phyloP scores from a whole-genome alignment of 306 rosid species.

The Vigna unguiculata region DNA sequence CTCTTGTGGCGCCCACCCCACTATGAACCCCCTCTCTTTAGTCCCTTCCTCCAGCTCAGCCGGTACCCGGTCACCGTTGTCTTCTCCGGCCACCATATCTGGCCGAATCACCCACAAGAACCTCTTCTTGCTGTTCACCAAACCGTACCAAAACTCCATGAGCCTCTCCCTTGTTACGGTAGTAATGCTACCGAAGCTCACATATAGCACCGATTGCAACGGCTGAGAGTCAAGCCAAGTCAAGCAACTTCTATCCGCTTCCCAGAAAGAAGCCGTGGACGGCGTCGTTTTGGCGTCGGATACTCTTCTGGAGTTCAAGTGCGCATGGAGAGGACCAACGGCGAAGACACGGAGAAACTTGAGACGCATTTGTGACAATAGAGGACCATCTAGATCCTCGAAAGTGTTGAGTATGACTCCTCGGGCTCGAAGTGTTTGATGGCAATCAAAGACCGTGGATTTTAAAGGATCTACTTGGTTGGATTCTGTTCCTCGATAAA shows the following conservation, averaged over 20 bases:
- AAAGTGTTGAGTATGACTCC: conserved; percentile 2
- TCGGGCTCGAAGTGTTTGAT: background rate
- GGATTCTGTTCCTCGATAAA: background rate
- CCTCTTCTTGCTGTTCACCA: no score
- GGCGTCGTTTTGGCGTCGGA: background rate
- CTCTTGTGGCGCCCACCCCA: conserved; percentile 68
- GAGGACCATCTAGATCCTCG: background rate
- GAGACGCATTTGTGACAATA: background rate
- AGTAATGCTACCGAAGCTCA: conserved; percentile 3
- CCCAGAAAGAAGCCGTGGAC: background rate
- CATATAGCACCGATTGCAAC: conserved; percentile 19
- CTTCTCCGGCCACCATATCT: no score
- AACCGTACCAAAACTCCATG: background rate
- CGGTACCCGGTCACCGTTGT: no score
- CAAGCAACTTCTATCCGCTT: background rate
- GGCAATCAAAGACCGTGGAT: background rate
- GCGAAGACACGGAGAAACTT: background rate
- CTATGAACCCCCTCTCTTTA: conserved; percentile 48
- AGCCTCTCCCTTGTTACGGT: background rate
- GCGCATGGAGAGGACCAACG: background rate
- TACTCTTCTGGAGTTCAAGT: background rate
- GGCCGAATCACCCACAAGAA: no score
- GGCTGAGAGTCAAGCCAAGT: conserved; percentile 15
- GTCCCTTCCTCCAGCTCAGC: conserved; percentile 44
- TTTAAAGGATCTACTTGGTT: background rate